Base-by-base conservation (phyloP, 192 early-diverging fungal species). In the Cladochytrium replicatum region DNA sequence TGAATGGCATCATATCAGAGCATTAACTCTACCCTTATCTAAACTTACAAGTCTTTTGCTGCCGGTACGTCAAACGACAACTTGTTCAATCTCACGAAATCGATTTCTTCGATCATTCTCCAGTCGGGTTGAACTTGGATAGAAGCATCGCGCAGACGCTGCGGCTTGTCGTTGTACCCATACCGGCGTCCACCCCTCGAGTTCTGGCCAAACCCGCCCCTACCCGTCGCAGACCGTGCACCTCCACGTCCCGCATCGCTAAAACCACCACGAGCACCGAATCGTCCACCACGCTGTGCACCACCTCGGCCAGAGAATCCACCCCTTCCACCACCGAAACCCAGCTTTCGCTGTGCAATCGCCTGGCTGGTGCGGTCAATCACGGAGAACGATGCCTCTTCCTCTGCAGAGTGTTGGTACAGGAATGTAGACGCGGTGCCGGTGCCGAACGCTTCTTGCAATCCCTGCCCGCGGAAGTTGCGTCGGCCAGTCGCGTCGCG, bases 371-470 rank as follows among this genome's bases (percentile, higher is more conserved):
- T 67, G 46, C 89, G 77, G 60, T 89, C 87, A 26, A 93, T 93
- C 48, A 95, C 83, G 17, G 89, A 89, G 81, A 99, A 99, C 3
- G 92, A 84, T 46, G 85, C 78, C 65, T 97, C 95, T 57, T 98
- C 94, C 54, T 89, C 84, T 27, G 76, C 86, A 11, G 61, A 46
- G 34, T 84, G 83, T 32, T 83, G 82, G 73, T 92, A 97, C 40
- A 77, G 77, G 61, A 99, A 99, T 9, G 84, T 78, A 25, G 80
- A 83, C 15, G 88, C 79, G 27, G 82, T 74, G 39, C 82, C 85
- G 61, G 80, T 72, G 51, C 93, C 93, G 63, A 89, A 93, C 2
- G 84, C 81, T 66, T 91, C 69, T 15, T 1, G 17, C 38, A 32
- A 41, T 7, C 42, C 41, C n/a, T 39, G 50, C 15, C 49, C 28